A percentile compares a stretch with the other conserved stretches of the same genome.
Evolutionary conservation across 2,329 filamentous ascomycete species (phyloP).

Genomic region (Xylariaceae sp.): DNA sequence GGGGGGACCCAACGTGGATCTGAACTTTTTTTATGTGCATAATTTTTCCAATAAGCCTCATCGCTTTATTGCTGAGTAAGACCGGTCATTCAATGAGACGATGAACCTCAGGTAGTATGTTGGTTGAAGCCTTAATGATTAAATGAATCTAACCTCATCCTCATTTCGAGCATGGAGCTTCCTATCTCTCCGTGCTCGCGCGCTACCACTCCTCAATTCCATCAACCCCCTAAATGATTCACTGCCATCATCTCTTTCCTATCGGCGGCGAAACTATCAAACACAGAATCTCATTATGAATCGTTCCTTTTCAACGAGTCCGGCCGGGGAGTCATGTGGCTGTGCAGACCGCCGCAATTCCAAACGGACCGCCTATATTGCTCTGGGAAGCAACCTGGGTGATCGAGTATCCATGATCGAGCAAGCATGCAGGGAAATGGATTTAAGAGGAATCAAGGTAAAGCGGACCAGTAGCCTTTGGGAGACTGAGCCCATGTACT

Average conservation of each 20-base stretch:
- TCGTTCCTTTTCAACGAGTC: conserved; percentile 23
- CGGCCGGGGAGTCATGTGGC: conserved; percentile 27
- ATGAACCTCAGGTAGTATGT: conserved; percentile 8
- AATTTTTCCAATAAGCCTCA: conserved; percentile 15
- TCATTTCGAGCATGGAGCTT: conserved; percentile 35
- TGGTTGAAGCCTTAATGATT: conserved; percentile 12
- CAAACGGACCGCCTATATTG: conserved; percentile 70
- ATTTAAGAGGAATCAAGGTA: conserved; percentile 70
- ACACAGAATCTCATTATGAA: conserved; percentile 29
- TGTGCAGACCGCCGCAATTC: conserved; percentile 32
- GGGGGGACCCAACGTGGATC: background rate
- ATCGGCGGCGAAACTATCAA: background rate
- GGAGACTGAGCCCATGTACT: conserved; percentile 97
- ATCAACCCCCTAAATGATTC: background rate
- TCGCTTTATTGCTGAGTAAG: background rate
- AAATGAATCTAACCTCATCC: conserved; percentile 31
- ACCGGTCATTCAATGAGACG: conserved; percentile 11
- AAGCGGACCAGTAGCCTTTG: conserved; percentile 84
- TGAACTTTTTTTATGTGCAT: background rate
- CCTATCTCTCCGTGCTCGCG: conserved; percentile 26
- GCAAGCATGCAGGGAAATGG: conserved; percentile 77
- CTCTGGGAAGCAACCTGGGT: conserved; percentile 89
- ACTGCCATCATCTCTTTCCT: background rate
- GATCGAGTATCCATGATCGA: conserved; percentile 86
- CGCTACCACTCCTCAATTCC: conserved; percentile 7